Percentiles rank a stretch among this genome's conserved stretches.
Evolutionary conservation across 768 basidiomycete species (phyloP).

Genomic region (Xerocomellus dryophilus): DNA sequence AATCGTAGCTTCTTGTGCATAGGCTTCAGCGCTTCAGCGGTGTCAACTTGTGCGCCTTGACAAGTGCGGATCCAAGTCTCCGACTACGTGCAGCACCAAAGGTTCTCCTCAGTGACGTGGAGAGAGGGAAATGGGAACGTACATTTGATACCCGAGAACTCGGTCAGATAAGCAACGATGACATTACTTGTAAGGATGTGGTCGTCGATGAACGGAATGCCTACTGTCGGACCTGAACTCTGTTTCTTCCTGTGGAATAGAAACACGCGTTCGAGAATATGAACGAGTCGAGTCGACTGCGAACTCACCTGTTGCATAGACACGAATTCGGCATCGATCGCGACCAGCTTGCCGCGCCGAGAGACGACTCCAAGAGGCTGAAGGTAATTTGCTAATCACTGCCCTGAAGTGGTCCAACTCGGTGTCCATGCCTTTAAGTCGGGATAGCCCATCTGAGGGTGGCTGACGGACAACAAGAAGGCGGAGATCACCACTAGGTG

Average conservation of each 20-base stretch:
- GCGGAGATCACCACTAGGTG: no score
- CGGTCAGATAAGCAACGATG: slow-evolving; percentile 95
- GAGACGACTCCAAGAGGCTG: no score
- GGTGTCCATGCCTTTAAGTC: no score
- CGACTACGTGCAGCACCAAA: slow-evolving; percentile 47
- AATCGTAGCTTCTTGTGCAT: slow-evolving; percentile 96
- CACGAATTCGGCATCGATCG: slow-evolving; percentile 98
- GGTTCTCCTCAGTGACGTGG: background rate
- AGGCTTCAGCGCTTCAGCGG: slow-evolving; percentile 98
- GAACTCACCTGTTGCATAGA: slow-evolving; percentile 81
- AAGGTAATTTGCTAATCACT: no score
- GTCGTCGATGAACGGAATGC: slow-evolving; percentile 94
- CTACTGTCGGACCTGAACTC: slow-evolving; percentile 90
- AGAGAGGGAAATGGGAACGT: slow-evolving; percentile 36
- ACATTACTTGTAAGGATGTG: slow-evolving; percentile 95
- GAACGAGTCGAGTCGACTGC: background rate
- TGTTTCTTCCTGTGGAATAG: slow-evolving; percentile 73
- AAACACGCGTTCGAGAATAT: background rate
- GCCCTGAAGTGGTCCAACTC: no score
- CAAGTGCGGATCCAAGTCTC: slow-evolving; percentile 83
- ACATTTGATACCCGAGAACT: slow-evolving; percentile 43
- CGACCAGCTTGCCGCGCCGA: no score
- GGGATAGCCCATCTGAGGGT: no score
- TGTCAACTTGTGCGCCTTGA: slow-evolving; percentile 87
- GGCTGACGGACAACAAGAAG: no score